Conservation (phyloP, 75 land plant species). For the Larix kaempferi region DNA sequence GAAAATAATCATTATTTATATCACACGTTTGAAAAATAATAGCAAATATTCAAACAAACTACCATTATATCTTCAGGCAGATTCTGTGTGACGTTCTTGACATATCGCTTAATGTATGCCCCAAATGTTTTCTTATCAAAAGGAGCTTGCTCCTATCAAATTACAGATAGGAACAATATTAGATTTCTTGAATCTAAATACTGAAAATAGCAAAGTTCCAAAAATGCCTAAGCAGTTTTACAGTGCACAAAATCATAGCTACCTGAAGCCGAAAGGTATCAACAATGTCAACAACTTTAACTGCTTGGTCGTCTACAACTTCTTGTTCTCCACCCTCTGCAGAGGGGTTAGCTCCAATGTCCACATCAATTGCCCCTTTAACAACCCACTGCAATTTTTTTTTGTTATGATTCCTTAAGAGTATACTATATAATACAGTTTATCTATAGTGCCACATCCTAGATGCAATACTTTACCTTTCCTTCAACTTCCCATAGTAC, state of each 20-base stretch:
- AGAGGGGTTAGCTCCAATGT: slow-evolving; percentile 92
- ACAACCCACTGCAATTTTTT: slow-evolving; percentile 92
- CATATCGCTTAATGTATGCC: slow-evolving; percentile 30
- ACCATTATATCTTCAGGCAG: slow-evolving; percentile 32
- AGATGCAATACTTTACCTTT: slow-evolving; percentile 32
- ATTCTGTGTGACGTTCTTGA: slow-evolving; percentile 31
- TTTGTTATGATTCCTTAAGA: not conserved
- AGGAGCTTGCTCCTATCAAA: slow-evolving; percentile 25
- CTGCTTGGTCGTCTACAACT: slow-evolving; percentile 72
- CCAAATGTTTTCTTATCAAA: slow-evolving; percentile 61
- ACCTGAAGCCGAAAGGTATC: slow-evolving; percentile 91
- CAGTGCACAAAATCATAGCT: not conserved
- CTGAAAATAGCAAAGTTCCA: not conserved
- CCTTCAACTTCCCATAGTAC: slow-evolving; percentile 63
- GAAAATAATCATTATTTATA: no score
- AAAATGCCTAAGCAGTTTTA: no score
- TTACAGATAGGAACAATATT: not conserved
- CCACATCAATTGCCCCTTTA: slow-evolving; percentile 70
- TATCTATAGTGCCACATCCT: not conserved
- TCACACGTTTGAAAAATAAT: no score
- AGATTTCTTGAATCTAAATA: not conserved
- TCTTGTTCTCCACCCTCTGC: slow-evolving; percentile 86
- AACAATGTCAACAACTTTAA: slow-evolving; percentile 86
- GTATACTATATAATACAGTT: not conserved
- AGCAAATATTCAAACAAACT: no score